These are phyloP conservation scores for Populus trichocarpa DNA, from an alignment of 441 rosid genomes.

Conservation along the genomic window DNA sequence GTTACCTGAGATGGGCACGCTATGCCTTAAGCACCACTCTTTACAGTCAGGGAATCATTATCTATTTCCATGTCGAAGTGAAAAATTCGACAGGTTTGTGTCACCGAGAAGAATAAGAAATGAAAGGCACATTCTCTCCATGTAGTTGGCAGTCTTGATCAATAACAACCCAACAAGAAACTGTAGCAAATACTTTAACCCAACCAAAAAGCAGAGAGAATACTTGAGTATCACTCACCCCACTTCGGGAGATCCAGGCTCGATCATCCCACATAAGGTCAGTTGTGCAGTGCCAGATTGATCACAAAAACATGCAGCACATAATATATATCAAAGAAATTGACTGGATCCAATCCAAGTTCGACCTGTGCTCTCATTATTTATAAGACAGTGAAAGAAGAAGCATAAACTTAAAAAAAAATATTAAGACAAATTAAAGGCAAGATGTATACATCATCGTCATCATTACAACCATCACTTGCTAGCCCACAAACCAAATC, in stretches of 20 bases:
- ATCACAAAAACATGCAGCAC: neutral
- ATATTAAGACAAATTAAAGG: neutral
- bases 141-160: constrained; percentile 1
- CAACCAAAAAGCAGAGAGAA: neutral
- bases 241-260: neutral
- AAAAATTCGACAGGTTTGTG: constrained; percentile 7
- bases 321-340: neutral
- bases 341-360: neutral
- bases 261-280: neutral
- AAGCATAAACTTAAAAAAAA: neutral
- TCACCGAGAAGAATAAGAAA: neutral
- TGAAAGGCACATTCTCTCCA: neutral
- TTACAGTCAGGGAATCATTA: constrained; percentile 17
- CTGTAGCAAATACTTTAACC: neutral
- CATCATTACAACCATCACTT: constrained; percentile 66
- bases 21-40: neutral
- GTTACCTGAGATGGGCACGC: neutral
- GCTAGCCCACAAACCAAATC: constrained; percentile 40
- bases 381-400: neutral
- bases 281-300: neutral
- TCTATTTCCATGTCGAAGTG: constrained; percentile 11
- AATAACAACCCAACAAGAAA: constrained; percentile 9
- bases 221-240: neutral
- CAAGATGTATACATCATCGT: constrained; percentile 19
- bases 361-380: neutral